phyloP scores from a whole-genome alignment of 306 rosid species.

The Abrus precatorius region DNA sequence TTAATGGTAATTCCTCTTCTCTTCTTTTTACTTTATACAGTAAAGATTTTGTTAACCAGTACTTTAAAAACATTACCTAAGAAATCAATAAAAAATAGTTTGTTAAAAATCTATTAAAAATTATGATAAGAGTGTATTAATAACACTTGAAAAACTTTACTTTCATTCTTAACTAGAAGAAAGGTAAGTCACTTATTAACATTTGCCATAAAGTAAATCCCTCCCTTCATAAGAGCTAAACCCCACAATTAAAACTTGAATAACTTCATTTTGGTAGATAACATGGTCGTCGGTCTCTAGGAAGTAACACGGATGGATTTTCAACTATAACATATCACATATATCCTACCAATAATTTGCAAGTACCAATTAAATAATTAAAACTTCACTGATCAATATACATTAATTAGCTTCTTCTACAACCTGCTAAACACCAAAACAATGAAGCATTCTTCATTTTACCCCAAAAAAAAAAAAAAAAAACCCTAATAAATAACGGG shows the following conservation, averaged over 20 bases:
- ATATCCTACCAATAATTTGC: constrained; percentile 9
- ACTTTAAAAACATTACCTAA: too few species aligned
- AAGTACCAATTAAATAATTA: constrained; percentile 19
- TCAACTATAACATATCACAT: not conserved
- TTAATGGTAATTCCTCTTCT: too few species aligned
- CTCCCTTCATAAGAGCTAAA: not conserved
- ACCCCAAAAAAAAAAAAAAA: constrained; percentile 3
- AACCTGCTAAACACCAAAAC: constrained; percentile 35
- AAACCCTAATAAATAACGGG: not conserved
- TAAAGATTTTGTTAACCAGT: not conserved
- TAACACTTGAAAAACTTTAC: too few species aligned
- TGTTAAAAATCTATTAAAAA: too few species aligned
- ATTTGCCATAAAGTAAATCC: too few species aligned
- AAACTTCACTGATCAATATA: constrained; percentile 26
- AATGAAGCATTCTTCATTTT: constrained; percentile 23
- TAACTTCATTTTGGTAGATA: not conserved
- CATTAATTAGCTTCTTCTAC: constrained; percentile 41
- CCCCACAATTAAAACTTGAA: not conserved
- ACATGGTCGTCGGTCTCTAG: not conserved
- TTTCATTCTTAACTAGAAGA: too few species aligned
- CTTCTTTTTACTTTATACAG: too few species aligned
- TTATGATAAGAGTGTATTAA: too few species aligned
- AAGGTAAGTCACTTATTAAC: too few species aligned
- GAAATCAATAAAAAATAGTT: too few species aligned
- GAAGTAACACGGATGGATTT: not conserved